Evolutionary conservation across 768 basidiomycete species (phyloP), one percentile per base, ranked within the genome.

Genomic region (Inosperma sp.): DNA sequence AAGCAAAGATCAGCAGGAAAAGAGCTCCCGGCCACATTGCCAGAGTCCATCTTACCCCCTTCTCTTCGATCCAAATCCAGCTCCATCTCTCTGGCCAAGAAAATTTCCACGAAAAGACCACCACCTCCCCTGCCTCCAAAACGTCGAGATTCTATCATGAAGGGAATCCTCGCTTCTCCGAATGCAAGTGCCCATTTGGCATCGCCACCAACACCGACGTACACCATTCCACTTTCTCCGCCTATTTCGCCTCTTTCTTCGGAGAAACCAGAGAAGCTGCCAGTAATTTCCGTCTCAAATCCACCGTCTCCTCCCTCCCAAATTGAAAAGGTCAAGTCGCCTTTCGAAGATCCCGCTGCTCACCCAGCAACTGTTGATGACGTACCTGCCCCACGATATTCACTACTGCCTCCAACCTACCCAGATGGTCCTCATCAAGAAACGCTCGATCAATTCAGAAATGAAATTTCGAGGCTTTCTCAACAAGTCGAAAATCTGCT

Each of bases 11-110:
- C 67, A 14, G 61, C 60, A 27, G 72, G 72, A 7, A 59, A 59
- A 40, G 64, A 66, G 19, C 47, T 72, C 21, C 72, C 73, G 3
- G 48, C 49, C 26, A 53, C 59, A 22, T 59, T 72, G 19, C 65
- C 73, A n/a, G n/a, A 48, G 1, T 65, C 67, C 14, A 46, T 74
- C 3, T 59, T 67, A 36, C 66, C 68, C 14, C 67, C 66, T 8
- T 62, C 64, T 3, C 49, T 66, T 13, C 57, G 59, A 13, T 36
- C 33, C 1, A 48, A 31, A 8, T n/a, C n/a, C 33, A 7, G n/a
- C 34, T 14, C 22, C 34, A n/a, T 35, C 33, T 19, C 3, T 16
- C 14, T 5, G 19, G 16, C 25, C 16, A 40, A 19, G 16, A 42
- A 26, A 51, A 7, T 19, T 4, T 50, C 21, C 40, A 35, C n/a